These are phyloP conservation scores for Fraxinus platypoda DNA, from an alignment of 305 asterid species.

Conservation along the genomic window DNA sequence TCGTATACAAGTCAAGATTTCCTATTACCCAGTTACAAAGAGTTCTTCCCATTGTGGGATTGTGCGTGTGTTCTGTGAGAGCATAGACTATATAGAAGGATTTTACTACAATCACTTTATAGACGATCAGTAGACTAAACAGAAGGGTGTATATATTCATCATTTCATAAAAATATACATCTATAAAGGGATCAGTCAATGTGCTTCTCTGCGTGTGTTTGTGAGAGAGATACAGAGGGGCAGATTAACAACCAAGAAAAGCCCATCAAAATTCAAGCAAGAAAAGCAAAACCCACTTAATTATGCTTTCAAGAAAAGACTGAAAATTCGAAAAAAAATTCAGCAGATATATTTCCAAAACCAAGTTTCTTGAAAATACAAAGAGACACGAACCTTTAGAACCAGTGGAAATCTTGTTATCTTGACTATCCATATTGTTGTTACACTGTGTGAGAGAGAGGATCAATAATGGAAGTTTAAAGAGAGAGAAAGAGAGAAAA, in stretches of 20 bases:
- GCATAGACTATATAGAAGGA: background rate
- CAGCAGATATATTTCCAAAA: slow-evolving; percentile 13
- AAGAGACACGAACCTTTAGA: slow-evolving; percentile 40
- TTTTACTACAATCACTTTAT: background rate
- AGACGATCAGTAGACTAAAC: background rate
- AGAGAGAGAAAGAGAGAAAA: slow-evolving; percentile 22
- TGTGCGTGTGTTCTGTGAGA: background rate
- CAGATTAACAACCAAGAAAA: slow-evolving; percentile 4
- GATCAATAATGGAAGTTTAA: slow-evolving; percentile 19
- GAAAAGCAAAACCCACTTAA: slow-evolving; percentile 22
- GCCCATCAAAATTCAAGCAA: slow-evolving; percentile 23
- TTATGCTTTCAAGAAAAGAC: slow-evolving; percentile 6
- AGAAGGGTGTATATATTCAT: background rate
- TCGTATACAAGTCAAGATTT: background rate
- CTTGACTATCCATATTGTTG: slow-evolving; percentile 45
- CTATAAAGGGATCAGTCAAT: background rate
- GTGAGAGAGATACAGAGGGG: background rate
- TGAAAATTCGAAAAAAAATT: background rate
- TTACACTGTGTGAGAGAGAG: slow-evolving; percentile 1
- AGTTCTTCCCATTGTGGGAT: background rate
- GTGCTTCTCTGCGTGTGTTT: background rate
- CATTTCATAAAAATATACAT: background rate
- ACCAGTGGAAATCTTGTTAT: slow-evolving; percentile 35
- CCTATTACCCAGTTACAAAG: background rate
- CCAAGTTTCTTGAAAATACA: slow-evolving; percentile 5